Base-by-base conservation (phyloP, 495 filamentous ascomycete genomes). In the Penicillium mononematosum region DNA sequence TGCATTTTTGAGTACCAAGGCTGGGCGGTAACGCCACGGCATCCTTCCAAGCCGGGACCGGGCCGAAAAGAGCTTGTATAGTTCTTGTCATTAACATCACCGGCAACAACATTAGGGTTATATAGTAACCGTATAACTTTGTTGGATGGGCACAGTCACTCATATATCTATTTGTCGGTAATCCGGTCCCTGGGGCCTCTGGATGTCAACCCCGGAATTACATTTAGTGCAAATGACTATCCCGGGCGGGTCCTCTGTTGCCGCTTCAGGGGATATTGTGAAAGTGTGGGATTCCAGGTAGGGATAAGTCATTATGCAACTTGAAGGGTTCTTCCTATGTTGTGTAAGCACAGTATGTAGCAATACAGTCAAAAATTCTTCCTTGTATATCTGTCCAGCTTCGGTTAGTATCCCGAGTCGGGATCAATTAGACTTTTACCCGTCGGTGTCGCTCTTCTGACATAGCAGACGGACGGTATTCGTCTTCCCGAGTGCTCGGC, bases 401-500 rank as follows among this genome's bases (percentile, higher is more conserved):
- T 31, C 47, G 47, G 32, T 19, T 29, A 29, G 10, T 16, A 7
- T 19, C n/a, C 24, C 45, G 16, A 17, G 10, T 16, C 44, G 22
- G 27, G 43, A 38, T 27, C 16, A 32, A 48, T 11, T 36, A 51
- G 49, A 51, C 49, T 51, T 41, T 51, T 42, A 51, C 4, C 49
- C 49, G 36, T 16, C 36, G 36, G 14, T 8, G 42, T n/a, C 25
- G 44, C 10, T 46, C 5, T 46, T 20, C 44, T 25, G 24, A n/a
- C 27, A 17, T 31, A 2, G 2, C 27, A 9, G 25, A 9, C 16
- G 2, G 25, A 9, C 16, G 6, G 17, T 8, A 20, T 10, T 39
- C 31, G 14, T 14, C 20, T 46, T 39, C 43, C 52, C 32, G 32
- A 47, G 53, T 27, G 7, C 41, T 62, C 62, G 65, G 62, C 54